These are phyloP conservation scores for Mrakia frigida DNA, from an alignment of 768 basidiomycete genomes.

Conservation along the genomic window DNA sequence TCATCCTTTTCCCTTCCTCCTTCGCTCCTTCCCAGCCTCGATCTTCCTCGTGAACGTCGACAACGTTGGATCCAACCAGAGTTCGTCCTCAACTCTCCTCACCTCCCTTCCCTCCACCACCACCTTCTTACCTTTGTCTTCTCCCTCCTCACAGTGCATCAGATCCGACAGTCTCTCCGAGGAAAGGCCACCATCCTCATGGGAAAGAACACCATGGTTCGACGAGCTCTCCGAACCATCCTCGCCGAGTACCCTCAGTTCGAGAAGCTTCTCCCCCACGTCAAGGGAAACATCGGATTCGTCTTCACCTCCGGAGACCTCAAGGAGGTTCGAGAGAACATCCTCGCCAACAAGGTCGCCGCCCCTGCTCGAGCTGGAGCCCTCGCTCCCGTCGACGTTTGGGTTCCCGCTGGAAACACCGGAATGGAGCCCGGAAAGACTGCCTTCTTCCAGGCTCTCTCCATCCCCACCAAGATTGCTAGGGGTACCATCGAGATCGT, in stretches of 20 bases:
- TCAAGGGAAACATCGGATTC: conserved; percentile 98
- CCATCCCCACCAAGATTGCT: conserved; percentile 99
- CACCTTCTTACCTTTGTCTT: neutral
- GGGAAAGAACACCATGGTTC: conserved; percentile 99
- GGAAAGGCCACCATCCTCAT: conserved; percentile 95
- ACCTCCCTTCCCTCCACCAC: conserved; percentile 62
- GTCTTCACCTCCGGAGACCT: conserved; percentile 91
- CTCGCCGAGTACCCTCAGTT: conserved; percentile 85
- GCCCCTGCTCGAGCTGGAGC: conserved; percentile 99
- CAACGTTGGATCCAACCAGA: conserved; percentile 99
- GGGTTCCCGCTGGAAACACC: conserved; percentile 91
- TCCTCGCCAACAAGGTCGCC: conserved; percentile 94
- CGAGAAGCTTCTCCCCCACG: conserved; percentile 91
- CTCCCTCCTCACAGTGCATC: conserved; percentile 28
- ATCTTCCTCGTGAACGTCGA: conserved; percentile 99
- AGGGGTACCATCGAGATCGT: conserved; percentile 99
- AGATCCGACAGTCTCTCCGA: conserved; percentile 64
- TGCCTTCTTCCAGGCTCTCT: conserved; percentile 99
- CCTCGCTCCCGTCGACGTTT: conserved; percentile 83
- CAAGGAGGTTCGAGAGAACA: conserved; percentile 89
- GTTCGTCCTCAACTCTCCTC: conserved; percentile 7
- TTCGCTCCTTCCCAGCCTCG: conserved; percentile 60
- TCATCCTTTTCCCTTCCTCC: neutral
- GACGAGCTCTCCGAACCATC: conserved; percentile 90
- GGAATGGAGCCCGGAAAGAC: conserved; percentile 99